Conservation (phyloP, 2,329 filamentous ascomycete genomes). For the Paramyrothecium sp. region DNA sequence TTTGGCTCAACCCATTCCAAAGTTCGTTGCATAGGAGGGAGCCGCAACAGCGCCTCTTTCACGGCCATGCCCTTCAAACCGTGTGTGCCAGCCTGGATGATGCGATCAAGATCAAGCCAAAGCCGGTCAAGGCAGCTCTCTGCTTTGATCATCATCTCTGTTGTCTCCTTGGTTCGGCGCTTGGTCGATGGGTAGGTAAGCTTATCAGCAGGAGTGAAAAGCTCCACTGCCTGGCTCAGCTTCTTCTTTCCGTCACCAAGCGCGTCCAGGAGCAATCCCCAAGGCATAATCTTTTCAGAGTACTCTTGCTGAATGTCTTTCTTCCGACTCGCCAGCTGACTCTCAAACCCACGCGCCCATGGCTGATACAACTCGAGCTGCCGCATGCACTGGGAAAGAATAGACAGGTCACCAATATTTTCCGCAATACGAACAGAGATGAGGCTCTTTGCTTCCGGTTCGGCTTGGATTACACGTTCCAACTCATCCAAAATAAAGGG, state of each 20-base stretch:
- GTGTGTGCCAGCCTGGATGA: conserved; percentile 7
- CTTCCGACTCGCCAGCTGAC: conserved; percentile 16
- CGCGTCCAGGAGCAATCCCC: conserved; percentile 10
- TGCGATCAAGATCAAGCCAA: conserved; percentile 7
- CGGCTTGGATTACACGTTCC: conserved; percentile 38
- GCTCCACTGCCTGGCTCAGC: conserved; percentile 7
- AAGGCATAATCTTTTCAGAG: conserved; percentile 5
- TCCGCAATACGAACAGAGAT: conserved; percentile 33
- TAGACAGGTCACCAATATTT: conserved; percentile 42
- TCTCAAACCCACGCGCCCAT: conserved; percentile 42
- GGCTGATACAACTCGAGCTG: conserved; percentile 48
- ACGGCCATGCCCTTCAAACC: conserved; percentile 22
- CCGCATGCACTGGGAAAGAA: conserved; percentile 39
- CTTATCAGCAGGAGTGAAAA: conserved; percentile 30
- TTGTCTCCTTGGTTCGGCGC: conserved; percentile 41
- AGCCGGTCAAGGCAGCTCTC: conserved; percentile 37
- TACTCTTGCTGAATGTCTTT: conserved; percentile 25
- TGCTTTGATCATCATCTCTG: conserved; percentile 40
- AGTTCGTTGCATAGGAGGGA: conserved; percentile 43
- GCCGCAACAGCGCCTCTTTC: conserved; percentile 25
- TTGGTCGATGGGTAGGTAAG: conserved; percentile 45
- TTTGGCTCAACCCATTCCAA: conserved; percentile 42
- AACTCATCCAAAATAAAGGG: conserved; percentile 45
- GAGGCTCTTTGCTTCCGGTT: conserved; percentile 31
- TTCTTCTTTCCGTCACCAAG: conserved; percentile 13